phyloP scores from a whole-genome alignment of 2,329 filamentous ascomycete genomes.

The Fusarium algeriense region DNA sequence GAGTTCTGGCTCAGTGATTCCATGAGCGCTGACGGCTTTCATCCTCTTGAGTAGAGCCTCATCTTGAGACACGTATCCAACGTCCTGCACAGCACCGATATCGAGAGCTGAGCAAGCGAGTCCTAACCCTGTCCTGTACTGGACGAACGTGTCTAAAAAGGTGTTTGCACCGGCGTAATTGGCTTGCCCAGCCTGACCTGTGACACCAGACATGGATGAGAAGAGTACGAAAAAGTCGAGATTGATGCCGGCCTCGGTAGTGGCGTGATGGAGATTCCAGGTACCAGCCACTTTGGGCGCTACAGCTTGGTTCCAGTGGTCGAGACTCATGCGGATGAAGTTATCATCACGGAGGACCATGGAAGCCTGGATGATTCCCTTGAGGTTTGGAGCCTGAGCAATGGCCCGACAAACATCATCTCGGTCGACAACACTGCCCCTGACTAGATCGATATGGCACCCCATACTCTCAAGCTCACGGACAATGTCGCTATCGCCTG shows the following conservation, averaged over 20 bases:
- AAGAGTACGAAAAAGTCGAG: conserved; percentile 7
- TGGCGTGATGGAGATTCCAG: not conserved
- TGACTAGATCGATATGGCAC: not conserved
- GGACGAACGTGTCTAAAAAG: conserved; percentile 1
- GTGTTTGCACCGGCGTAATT: conserved; percentile 9
- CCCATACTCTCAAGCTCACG: not conserved
- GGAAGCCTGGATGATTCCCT: not conserved
- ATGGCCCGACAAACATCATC: not conserved
- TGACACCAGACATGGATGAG: conserved; percentile 1
- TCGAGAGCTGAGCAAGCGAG: not conserved
- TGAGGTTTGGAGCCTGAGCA: not conserved
- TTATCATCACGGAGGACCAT: conserved; percentile 9
- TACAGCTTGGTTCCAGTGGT: not conserved
- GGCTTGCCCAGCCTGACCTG: not conserved
- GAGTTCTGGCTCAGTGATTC: not conserved
- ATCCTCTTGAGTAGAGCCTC: conserved; percentile 1
- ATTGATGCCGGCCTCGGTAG: not conserved
- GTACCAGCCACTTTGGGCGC: conserved; percentile 3
- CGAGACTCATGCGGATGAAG: not conserved
- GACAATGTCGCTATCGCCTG: not conserved
- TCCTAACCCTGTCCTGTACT: not conserved
- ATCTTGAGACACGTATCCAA: not conserved
- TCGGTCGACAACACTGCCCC: not conserved
- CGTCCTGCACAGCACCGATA: conserved; percentile 3
- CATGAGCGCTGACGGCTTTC: not conserved